These are phyloP conservation scores for Candida nitratophila DNA, from an alignment of 805 yeast species.

Conservation along the genomic window DNA sequence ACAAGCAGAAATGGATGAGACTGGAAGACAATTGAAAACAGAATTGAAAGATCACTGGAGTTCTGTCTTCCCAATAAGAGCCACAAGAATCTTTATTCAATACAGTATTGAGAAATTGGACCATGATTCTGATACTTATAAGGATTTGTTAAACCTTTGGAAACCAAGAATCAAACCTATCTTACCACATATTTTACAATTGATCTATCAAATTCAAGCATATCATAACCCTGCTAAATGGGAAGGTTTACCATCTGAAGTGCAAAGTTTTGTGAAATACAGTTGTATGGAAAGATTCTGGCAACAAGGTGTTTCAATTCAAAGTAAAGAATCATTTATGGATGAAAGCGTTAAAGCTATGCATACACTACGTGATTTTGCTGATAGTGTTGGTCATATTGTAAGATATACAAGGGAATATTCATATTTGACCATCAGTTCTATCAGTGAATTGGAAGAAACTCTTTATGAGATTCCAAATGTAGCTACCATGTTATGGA, in stretches of 20 bases:
- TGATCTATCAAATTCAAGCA: slow-evolving; percentile 85
- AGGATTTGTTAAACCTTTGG: slow-evolving; percentile 71
- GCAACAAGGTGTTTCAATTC: slow-evolving; percentile 97
- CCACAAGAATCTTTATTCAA: slow-evolving; percentile 90
- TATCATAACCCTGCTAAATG: slow-evolving; percentile 93
- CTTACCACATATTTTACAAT: slow-evolving; percentile 81
- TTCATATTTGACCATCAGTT: slow-evolving; percentile 83
- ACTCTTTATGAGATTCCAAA: slow-evolving; percentile 83
- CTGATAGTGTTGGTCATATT: slow-evolving; percentile 95
- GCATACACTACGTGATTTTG: slow-evolving; percentile 90
- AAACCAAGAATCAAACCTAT: slow-evolving; percentile 89
- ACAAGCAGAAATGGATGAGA: slow-evolving; percentile 82
- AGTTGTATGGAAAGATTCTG: slow-evolving; percentile 92
- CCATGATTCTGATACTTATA: slow-evolving; percentile 70
- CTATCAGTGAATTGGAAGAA: slow-evolving; percentile 83
- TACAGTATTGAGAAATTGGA: slow-evolving; percentile 89
- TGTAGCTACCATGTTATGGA: slow-evolving; percentile 70
- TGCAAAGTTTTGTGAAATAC: slow-evolving; percentile 84
- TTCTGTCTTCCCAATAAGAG: slow-evolving; percentile 88
- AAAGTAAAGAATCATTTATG: slow-evolving; percentile 87
- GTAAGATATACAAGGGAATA: slow-evolving; percentile 94
- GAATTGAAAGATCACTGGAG: slow-evolving; percentile 89
- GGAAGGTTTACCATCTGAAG: slow-evolving; percentile 80
- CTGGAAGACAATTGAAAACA: slow-evolving; percentile 68
- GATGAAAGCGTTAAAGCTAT: slow-evolving; percentile 93